Conservation (phyloP, 768 basidiomycete species). For the Dioszegia hungarica region DNA sequence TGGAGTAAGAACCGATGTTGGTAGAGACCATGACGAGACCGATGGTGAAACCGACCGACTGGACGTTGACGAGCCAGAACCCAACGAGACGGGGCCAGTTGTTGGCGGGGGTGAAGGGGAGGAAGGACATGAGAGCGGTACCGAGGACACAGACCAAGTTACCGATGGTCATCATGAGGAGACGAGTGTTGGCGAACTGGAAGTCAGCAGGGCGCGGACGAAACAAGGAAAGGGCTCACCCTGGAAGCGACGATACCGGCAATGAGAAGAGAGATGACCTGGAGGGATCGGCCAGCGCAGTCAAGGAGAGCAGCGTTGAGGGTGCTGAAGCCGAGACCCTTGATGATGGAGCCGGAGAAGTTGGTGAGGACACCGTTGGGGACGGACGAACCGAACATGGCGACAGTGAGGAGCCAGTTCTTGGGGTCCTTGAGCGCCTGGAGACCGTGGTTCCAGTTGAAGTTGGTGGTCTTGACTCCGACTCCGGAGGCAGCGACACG, state of each 20-base stretch:
- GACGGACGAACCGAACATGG: constrained; percentile 46
- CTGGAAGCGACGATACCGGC: constrained; percentile 46
- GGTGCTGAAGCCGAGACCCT: constrained; percentile 42
- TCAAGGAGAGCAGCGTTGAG: constrained; percentile 48
- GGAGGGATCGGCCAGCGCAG: constrained; percentile 47
- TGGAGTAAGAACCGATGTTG: constrained; percentile 46
- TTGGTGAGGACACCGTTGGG: constrained; percentile 50
- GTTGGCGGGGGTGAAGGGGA: constrained; percentile 34
- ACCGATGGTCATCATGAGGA: constrained; percentile 45
- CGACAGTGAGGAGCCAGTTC: constrained; percentile 42
- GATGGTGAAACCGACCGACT: constrained; percentile 48
- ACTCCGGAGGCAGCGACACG: constrained; percentile 46
- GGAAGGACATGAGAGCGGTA: constrained; percentile 46
- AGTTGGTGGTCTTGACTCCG: constrained; percentile 46
- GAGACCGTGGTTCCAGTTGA: constrained; percentile 39
- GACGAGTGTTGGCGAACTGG: constrained; percentile 36
- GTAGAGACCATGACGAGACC: constrained; percentile 49
- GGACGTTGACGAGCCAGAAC: constrained; percentile 43
- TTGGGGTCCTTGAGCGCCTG: constrained; percentile 43
- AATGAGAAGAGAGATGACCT: constrained; percentile 48
- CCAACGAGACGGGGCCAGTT: constrained; percentile 46
- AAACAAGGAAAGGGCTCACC: not conserved
- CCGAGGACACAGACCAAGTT: constrained; percentile 45
- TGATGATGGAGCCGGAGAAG: constrained; percentile 49
- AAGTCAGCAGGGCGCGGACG: not conserved